Base-by-base conservation (phyloP, 371 early-diverging fungal genomes). In the Batrachochytrium dendrobatidis region DNA sequence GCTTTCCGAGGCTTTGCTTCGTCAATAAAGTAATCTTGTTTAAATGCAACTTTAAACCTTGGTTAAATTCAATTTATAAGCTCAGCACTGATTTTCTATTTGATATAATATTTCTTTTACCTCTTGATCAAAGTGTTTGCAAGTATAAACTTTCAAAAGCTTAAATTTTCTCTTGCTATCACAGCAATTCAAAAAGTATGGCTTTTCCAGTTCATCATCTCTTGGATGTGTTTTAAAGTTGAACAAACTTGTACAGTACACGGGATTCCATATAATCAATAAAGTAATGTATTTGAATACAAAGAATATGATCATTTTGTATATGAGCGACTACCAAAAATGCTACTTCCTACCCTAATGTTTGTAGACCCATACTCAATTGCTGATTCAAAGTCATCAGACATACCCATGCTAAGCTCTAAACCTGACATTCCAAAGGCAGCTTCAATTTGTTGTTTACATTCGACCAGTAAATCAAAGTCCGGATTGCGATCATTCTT, bases 321-420 rank as follows among this genome's bases (percentile, higher is more conserved):
- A 29, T 64, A 64, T 24, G 62, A 63, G 45, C 91, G 69, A 17
- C 78, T 68, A 15, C 97, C 97, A 80, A 96, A 96, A 33, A 96
- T 86, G 29, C 78, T 85, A 59, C 86, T 85, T 6, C 97, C 97
- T 18, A 95, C 89, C 5, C 97, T 86, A 24, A 96, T 86, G 65
- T 88, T 94, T 44, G 92, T 91, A 10, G 92, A 85, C 24, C 95
- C 97, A 7, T 83, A 76, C 34, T 77, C 69, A 48, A 95, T 76
- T 6, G 95, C 95, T 33, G 80, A 75, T 60, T 81, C 79, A 76
- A 85, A 95, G 72, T 96, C 95, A 56, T 81, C 87, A n/a, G 93
- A 92, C 97, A 96, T 96, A 33, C 97, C 97, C 92, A 96, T 95
- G 67, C 92, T 92, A 52, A 91, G 79, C 67, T 90, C 92, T 52